These are phyloP conservation scores for Phytophthora ramorum DNA, from an alignment of 352 stramenopile species.

Conservation along the genomic window DNA sequence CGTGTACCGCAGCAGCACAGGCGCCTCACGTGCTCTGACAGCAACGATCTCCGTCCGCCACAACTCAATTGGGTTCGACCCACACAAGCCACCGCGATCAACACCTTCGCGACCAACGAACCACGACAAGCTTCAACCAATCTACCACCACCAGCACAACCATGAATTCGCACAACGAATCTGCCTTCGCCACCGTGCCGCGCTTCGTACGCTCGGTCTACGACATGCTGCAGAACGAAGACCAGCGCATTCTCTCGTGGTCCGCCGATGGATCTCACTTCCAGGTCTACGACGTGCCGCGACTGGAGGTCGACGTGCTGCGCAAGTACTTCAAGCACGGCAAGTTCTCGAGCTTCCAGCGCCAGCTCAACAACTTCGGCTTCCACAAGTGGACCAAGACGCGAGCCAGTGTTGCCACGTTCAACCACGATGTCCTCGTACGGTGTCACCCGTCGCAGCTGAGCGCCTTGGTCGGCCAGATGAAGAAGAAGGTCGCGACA, in stretches of 20 bases:
- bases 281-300: slow-evolving; percentile 78
- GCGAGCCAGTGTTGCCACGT: slow-evolving; percentile 64
- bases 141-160: neutral
- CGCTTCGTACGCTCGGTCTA: slow-evolving; percentile 58
- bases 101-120: neutral
- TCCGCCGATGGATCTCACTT: slow-evolving; percentile 69
- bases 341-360: slow-evolving; percentile 91
- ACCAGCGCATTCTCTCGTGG: slow-evolving; percentile 52
- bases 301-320: slow-evolving; percentile 64
- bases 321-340: slow-evolving; percentile 87
- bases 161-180: neutral
- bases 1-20: neutral
- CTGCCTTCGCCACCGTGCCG: slow-evolving; percentile 17
- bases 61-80: slow-evolving; percentile 18
- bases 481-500: slow-evolving; percentile 10
- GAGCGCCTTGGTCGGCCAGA: slow-evolving; percentile 11
- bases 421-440: slow-evolving; percentile 68
- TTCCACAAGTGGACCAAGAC: slow-evolving; percentile 89
- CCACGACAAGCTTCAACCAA: neutral
- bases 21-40: neutral
- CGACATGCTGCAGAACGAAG: slow-evolving; percentile 73
- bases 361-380: slow-evolving; percentile 93
- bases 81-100: slow-evolving; percentile 11
- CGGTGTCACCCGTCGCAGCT: slow-evolving; percentile 44
- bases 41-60: slow-evolving; percentile 13